These are phyloP conservation scores for Colletotrichum caudatum DNA, from an alignment of 2,329 filamentous ascomycete genomes.

Conservation along the genomic window DNA sequence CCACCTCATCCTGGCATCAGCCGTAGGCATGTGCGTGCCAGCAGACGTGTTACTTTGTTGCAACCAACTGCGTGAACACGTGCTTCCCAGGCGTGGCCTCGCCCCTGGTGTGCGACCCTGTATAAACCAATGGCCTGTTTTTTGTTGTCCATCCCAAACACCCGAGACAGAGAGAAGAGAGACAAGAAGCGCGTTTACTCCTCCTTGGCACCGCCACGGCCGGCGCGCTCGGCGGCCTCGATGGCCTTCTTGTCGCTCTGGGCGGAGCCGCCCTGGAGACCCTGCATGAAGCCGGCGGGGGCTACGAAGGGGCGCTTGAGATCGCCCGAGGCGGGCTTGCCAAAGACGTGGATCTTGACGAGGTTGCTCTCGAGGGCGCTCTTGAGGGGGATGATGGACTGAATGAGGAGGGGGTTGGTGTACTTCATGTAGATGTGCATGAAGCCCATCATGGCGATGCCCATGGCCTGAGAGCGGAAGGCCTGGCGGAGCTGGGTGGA, in stretches of 20 bases:
- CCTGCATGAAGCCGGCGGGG: slow-evolving; percentile 82
- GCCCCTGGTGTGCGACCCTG: slow-evolving; percentile 37
- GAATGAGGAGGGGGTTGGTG: slow-evolving; percentile 98
- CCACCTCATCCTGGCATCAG: not conserved
- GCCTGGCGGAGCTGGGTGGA: slow-evolving; percentile 83
- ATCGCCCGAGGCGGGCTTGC: slow-evolving; percentile 87
- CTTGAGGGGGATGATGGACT: slow-evolving; percentile 98
- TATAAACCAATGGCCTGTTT: slow-evolving; percentile 32
- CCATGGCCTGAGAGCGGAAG: slow-evolving; percentile 94
- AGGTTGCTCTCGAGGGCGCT: slow-evolving; percentile 94
- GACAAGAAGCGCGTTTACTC: slow-evolving; percentile 61
- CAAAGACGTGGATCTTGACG: slow-evolving; percentile 94
- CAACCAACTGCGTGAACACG: not conserved
- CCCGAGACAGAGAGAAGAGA: not conserved
- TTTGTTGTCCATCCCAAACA: slow-evolving; percentile 7
- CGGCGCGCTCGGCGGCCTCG: slow-evolving; percentile 81
- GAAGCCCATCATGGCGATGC: slow-evolving; percentile 96
- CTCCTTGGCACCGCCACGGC: slow-evolving; percentile 78
- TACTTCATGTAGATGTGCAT: slow-evolving; percentile 99
- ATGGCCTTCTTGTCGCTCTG: slow-evolving; percentile 95
- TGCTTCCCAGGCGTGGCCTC: not conserved
- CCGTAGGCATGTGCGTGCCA: not conserved
- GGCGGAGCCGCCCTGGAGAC: slow-evolving; percentile 77
- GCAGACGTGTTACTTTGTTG: not conserved
- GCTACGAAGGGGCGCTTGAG: slow-evolving; percentile 97